Percentiles rank a stretch among this genome's conserved stretches.
These are phyloP conservation scores for Cryptococcus sp. DNA, from an alignment of 1,284 basidiomycete genomes.

Conservation along the genomic window DNA sequence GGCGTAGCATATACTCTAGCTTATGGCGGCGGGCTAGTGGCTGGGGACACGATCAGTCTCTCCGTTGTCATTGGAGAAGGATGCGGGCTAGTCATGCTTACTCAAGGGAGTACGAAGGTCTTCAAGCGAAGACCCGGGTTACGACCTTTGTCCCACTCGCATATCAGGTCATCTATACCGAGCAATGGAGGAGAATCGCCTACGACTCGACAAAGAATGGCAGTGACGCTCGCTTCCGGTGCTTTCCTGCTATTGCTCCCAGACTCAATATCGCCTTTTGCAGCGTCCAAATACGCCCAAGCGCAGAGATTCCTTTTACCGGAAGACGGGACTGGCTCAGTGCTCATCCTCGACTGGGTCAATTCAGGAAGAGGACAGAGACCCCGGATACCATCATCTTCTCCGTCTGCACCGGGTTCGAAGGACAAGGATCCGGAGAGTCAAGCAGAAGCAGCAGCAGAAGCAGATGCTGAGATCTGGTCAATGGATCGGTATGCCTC, in stretches of 20 bases:
- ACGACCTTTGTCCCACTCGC: slow-evolving; percentile 33
- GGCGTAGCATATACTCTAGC: slow-evolving; percentile 77
- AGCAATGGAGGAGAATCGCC: slow-evolving; percentile 11
- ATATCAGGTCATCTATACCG: neutral
- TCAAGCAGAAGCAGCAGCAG: neutral
- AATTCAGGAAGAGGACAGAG: slow-evolving; percentile 69
- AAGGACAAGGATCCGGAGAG: neutral
- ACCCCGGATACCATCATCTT: neutral
- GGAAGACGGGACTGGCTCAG: slow-evolving; percentile 57
- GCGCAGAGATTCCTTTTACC: slow-evolving; percentile 65
- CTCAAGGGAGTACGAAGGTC: slow-evolving; percentile 88
- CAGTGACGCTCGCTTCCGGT: slow-evolving; percentile 59
- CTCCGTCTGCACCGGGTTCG: too few species aligned
- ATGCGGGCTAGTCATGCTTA: slow-evolving; percentile 42
- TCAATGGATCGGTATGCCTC: slow-evolving; percentile 80
- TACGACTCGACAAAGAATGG: slow-evolving; percentile 55
- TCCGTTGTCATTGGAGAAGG: slow-evolving; percentile 62
- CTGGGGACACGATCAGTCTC: slow-evolving; percentile 75
- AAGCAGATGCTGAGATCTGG: slow-evolving; percentile 78
- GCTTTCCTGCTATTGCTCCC: slow-evolving; percentile 78
- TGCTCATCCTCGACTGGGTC: slow-evolving; percentile 83
- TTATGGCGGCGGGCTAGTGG: slow-evolving; percentile 92
- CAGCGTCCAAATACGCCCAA: slow-evolving; percentile 76
- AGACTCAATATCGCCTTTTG: slow-evolving; percentile 89
- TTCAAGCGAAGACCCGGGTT: slow-evolving; percentile 71